Evolutionary conservation across 371 early-diverging fungal species (phyloP), one percentile per base, ranked within the genome.

Genomic region (Zychaea mexicana): DNA sequence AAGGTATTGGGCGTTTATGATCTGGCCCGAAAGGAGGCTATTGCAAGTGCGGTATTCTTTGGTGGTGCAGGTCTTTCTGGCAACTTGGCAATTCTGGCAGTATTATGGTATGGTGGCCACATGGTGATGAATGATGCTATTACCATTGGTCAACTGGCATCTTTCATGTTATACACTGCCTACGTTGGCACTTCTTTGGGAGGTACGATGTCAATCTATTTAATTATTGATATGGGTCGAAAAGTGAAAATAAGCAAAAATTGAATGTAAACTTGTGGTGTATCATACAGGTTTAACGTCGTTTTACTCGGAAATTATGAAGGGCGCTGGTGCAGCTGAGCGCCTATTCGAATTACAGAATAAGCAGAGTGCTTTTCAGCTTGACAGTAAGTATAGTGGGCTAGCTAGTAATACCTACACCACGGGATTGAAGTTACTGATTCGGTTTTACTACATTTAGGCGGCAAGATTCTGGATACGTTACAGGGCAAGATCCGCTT

Each of bases 231-330:
- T n/a, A n/a, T n/a, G n/a, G n/a, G n/a, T n/a, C 36, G 15, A 15
- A 36, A 10, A 36, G 36, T 36, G 2, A 36, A 36, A 36, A 36
- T 36, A 15, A n/a, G n/a, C n/a, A n/a, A 36, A 36, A 15, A 36
- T 15, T 36, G 15, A 36, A 8, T 1, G 2, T 36, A 36, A 42
- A 42, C 0, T 42, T 42, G 42, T 42, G 42, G 1, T 42, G 42
- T 42, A 1, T 1, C 24, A 6, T 62, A 38, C 42, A 76, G 74
- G 91, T 1, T 76, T 94, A 54, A 84, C 90, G n/a, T 86, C 89
- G 2, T 93, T 90, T 64, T 92, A 90, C 72, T 87, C 90, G 8
- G 92, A 93, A 66, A 83, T 91, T 19, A 92, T 90, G 90, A 94
- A 93, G 70, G 95, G 93, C 47, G 78, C 90, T 22, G 92, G 93